phyloP scores from a whole-genome alignment of 129 eudicot species.

The Silybum marianum region DNA sequence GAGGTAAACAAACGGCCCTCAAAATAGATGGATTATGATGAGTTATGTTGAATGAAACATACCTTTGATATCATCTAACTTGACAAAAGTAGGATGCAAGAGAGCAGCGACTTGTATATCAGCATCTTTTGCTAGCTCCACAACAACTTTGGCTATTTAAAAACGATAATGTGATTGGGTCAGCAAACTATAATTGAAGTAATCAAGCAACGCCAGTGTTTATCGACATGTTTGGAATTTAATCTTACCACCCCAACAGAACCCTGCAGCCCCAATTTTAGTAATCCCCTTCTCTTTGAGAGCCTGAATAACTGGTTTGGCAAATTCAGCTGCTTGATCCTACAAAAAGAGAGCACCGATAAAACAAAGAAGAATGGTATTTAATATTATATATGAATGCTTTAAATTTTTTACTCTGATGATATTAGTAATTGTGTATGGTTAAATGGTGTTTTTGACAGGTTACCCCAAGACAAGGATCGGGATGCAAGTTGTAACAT shows the following conservation, averaged over 20 bases:
- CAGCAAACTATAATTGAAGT: neutral
- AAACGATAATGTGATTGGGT: neutral
- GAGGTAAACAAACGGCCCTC: neutral
- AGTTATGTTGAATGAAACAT: slow-evolving; percentile 16
- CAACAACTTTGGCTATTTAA: slow-evolving; percentile 40
- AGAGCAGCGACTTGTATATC: slow-evolving; percentile 57
- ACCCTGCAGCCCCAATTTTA: slow-evolving; percentile 88
- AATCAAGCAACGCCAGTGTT: neutral
- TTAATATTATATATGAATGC: neutral
- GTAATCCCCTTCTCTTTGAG: slow-evolving; percentile 66
- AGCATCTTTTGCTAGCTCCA: slow-evolving; percentile 46
- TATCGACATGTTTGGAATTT: neutral
- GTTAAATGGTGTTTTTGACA: neutral
- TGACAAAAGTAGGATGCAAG: slow-evolving; percentile 71
- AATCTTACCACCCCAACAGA: slow-evolving; percentile 88
- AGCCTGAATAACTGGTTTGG: slow-evolving; percentile 48
- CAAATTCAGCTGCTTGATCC: slow-evolving; percentile 33
- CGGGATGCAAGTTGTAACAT: neutral
- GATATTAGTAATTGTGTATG: neutral
- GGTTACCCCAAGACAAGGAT: neutral
- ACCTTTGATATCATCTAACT: slow-evolving; percentile 69
- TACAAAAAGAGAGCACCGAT: slow-evolving; percentile 4
- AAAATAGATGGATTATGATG: slow-evolving; percentile 18
- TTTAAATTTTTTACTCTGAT: neutral
- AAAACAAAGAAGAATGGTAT: neutral